These are phyloP conservation scores for Zizania palustris DNA, from an alignment of 202 grass and related monocot genomes.

Conservation along the genomic window DNA sequence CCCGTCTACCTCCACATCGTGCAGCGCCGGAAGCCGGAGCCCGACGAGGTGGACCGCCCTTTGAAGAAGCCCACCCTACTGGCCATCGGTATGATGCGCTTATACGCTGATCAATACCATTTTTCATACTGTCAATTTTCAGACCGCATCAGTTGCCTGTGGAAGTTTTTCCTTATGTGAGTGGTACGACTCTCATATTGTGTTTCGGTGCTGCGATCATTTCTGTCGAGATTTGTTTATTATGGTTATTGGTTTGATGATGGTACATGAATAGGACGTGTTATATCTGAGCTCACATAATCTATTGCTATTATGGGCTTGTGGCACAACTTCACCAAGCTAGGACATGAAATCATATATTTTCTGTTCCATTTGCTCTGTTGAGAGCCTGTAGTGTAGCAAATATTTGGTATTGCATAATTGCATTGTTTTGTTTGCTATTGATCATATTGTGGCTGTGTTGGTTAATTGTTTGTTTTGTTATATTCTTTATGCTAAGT, in stretches of 20 bases:
- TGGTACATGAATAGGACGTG: no score
- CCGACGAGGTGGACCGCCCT: constrained; percentile 76
- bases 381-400: not conserved
- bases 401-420: not conserved
- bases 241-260: not conserved
- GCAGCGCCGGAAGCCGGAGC: constrained; percentile 62
- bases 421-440: not conserved
- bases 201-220: not conserved
- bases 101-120: not conserved
- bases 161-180: not conserved
- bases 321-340: not conserved
- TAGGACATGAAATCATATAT: not conserved
- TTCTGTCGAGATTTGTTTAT: not conserved
- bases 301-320: constrained; percentile 17
- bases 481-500: not conserved
- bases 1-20: constrained; percentile 93
- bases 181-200: not conserved
- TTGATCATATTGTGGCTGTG: not conserved
- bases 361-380: not conserved
- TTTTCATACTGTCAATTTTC: not conserved
- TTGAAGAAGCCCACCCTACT: constrained; percentile 93
- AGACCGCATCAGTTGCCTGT: no score
- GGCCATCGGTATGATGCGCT: constrained; percentile 68
- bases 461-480: not conserved
- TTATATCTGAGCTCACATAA: not conserved